A percentile compares a stretch with the other conserved stretches of the same genome.
Evolutionary conservation across 176 grass and related monocot species (phyloP).

Genomic region (Pharus latifolius): DNA sequence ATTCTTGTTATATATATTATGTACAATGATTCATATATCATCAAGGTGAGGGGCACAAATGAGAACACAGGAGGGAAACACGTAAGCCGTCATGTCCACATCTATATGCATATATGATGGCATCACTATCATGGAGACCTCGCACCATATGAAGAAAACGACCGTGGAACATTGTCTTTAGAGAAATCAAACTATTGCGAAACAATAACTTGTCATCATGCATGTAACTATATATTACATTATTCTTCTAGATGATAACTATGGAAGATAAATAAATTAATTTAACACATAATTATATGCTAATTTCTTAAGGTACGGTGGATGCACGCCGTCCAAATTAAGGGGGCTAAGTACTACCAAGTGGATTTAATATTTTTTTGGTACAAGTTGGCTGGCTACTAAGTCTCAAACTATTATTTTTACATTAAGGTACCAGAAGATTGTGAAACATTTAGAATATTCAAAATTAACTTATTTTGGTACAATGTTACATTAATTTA

Average conservation of each 20-base stretch:
- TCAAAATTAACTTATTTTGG: background rate
- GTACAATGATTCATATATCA: too few relatives aligned
- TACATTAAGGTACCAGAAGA: background rate
- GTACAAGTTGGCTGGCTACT: background rate
- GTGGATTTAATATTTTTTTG: background rate
- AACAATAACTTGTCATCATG: constrained; percentile 2
- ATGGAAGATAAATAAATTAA: background rate
- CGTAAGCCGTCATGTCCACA: too few relatives aligned
- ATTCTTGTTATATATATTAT: too few relatives aligned
- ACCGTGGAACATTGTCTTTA: background rate
- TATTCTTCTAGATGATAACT: constrained; percentile 30
- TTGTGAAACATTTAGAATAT: background rate
- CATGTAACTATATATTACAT: background rate
- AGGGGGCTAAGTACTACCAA: too few relatives aligned
- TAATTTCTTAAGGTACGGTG: too few relatives aligned
- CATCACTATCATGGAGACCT: constrained; percentile 7
- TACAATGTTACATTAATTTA: too few relatives aligned
- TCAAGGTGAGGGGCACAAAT: too few relatives aligned
- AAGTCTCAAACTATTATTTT: background rate
- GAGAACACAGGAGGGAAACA: background rate
- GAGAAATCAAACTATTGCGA: background rate
- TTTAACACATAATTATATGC: too few relatives aligned
- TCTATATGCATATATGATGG: too few relatives aligned
- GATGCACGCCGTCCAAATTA: too few relatives aligned
- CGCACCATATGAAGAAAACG: constrained; percentile 23